Base-by-base conservation (phyloP, 1,284 basidiomycete species). In the Somion occarium region DNA sequence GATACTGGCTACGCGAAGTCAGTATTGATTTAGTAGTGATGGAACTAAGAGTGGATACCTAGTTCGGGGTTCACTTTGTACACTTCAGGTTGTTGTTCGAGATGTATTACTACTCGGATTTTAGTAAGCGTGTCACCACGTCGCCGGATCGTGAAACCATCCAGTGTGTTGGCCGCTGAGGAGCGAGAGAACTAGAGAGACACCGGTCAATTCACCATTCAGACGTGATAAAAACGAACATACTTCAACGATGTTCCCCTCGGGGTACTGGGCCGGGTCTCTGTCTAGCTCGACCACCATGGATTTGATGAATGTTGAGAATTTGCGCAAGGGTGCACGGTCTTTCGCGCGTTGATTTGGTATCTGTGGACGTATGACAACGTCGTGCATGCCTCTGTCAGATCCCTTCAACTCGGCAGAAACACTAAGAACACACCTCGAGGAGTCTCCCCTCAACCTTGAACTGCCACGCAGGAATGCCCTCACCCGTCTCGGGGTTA, bases 401-500 rank as follows among this genome's bases (percentile, higher is more conserved):
- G n/a, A n/a, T n/a, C n/a, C n/a, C n/a, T n/a, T n/a, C n/a, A n/a
- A 37, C 9, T 9, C 34, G 34, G 11, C 9, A 11, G n/a, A n/a
- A 37, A 37, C 11, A 37, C 34, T n/a, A 9, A 37, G n/a, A 13
- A 45, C 15, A 65, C 76, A 85, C 86, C 77, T 90, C 86, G 2
- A 98, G 74, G 52, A 98, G 65, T 48, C 94, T 79, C 0, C 95
- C 95, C 61, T 98, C 94, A 51, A 98, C 81, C 64, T 84, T 88
- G 52, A 98, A 73, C 38, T 86, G 82, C 93, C 93, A 98, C 0
- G 92, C 90, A 1, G 95, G 91, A 18, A 96, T 85, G 2, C 89
- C 88, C 59, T 90, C 84, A 7, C 91, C 80, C 1, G 75, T 76
- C 54, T 78, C 73, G 27, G 79, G 71, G 62, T 84, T 80, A 18